Evolutionary conservation across 768 basidiomycete genomes (phyloP).

Genomic region (Rhizopogon vulgaris): DNA sequence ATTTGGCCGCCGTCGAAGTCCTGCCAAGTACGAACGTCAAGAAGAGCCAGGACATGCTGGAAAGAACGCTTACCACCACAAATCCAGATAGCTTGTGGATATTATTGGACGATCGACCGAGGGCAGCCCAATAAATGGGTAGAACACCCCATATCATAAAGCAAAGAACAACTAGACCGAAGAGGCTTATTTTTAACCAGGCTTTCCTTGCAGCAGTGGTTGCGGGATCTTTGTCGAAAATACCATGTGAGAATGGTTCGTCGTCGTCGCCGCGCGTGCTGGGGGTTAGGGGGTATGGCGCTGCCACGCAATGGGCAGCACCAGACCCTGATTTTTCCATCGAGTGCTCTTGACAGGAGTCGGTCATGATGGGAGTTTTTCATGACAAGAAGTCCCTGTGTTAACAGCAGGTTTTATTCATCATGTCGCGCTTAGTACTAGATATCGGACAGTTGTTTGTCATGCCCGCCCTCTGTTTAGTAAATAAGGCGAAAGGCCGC

Average conservation of each 20-base stretch:
- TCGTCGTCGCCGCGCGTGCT: slow-evolving; percentile 10
- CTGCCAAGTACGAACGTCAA: slow-evolving; percentile 20
- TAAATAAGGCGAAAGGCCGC: too few relatives aligned
- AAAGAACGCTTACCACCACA: slow-evolving; percentile 43
- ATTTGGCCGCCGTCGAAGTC: slow-evolving; percentile 56
- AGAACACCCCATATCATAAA: slow-evolving; percentile 44
- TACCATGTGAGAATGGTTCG: slow-evolving; percentile 22
- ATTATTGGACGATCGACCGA: slow-evolving; percentile 37
- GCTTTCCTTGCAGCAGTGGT: slow-evolving; percentile 26
- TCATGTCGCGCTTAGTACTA: not conserved
- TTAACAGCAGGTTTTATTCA: not conserved
- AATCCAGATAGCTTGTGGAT: slow-evolving; percentile 44
- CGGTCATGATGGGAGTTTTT: not conserved
- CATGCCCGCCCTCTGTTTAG: not conserved
- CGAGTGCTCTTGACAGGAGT: not conserved
- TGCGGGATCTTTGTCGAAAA: slow-evolving; percentile 22
- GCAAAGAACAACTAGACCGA: slow-evolving; percentile 29
- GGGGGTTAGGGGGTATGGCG: slow-evolving; percentile 4
- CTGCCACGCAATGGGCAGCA: accelerated
- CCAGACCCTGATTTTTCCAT: not conserved
- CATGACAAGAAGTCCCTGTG: not conserved
- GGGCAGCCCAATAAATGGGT: slow-evolving; percentile 56
- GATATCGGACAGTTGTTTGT: not conserved
- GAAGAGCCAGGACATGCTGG: not conserved
- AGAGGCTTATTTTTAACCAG: slow-evolving; percentile 37